Evolutionary conservation across 495 filamentous ascomycete genomes (phyloP), one percentile per base, ranked within the genome.

Genomic region (Chaetomium cochliodes): DNA sequence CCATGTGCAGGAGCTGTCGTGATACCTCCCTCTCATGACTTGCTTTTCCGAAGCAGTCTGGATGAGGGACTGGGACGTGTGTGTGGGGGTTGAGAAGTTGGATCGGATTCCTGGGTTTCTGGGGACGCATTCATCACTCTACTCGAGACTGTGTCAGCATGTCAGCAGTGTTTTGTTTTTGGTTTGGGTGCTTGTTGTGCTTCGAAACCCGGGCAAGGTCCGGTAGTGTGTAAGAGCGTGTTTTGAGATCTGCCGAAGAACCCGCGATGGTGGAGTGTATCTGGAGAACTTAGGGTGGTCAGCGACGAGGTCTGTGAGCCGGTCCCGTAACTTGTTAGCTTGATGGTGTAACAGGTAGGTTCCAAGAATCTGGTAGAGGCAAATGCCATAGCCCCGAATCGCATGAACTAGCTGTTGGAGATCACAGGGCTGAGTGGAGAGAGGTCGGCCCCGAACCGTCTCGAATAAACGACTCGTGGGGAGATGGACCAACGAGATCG

Each of bases 381-480:
- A 37, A 50, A 16, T 60, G 25, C 26, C 58, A n/a, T 50, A 6
- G 44, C 58, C 42, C 5, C 18, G 58, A 41, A n/a, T 28, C 58
- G 42, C 58, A 60, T 60, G 44, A 49, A 33, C 58, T 2, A 37
- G 44, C 8, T 16, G 58, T 49, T 22, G 58, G 42, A 22, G 44
- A 47, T 58, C 23, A 23, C 58, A 60, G 44, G 58, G 58, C 58
- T 49, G 25, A 58, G 23, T 22, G 42, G 15, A 9, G 15, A 9
- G 0, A 13, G 16, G 26, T 50, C 58, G 26, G 44, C 20, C 18
- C 42, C 58, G 44, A 50, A 44, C 44, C 44, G 44, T 60, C 44
- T 49, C 42, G n/a, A 49, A 39, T 37, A 49, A 22, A 47, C 26
- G 47, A 57, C 20, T 7, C 16, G 64, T 37, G 37, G 25, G 41